These are phyloP conservation scores for Silene conica DNA, from an alignment of 148 eudicot genomes.

Conservation along the genomic window DNA sequence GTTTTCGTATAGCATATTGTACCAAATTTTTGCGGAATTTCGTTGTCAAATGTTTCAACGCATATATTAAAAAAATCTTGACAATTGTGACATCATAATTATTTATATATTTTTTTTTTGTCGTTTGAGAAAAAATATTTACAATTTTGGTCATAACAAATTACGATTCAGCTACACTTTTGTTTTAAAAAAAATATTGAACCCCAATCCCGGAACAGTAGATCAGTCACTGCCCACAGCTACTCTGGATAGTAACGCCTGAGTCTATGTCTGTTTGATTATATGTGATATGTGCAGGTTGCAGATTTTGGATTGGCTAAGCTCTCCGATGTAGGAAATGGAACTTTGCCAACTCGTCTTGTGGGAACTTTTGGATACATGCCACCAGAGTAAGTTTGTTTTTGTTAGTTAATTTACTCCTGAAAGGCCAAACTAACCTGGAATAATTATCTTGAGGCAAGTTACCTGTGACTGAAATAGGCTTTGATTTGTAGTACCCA, in stretches of 20 bases:
- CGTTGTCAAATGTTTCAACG: too few species aligned
- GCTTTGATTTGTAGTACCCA: not conserved
- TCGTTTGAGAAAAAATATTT: too few species aligned
- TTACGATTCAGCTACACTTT: too few species aligned
- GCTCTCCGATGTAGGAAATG: constrained; percentile 50
- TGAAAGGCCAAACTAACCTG: not conserved
- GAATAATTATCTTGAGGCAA: not conserved
- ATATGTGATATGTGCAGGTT: constrained; percentile 37
- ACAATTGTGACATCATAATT: too few species aligned
- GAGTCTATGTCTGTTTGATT: not conserved
- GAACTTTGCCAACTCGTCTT: constrained; percentile 46
- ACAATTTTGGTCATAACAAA: too few species aligned
- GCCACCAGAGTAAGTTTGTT: constrained; percentile 60
- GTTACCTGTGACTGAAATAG: not conserved
- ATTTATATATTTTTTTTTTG: too few species aligned
- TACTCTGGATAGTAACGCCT: not conserved
- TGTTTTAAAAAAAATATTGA: too few species aligned
- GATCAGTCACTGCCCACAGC: too few species aligned
- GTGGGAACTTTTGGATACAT: constrained; percentile 73
- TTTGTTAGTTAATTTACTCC: not conserved
- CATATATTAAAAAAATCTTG: too few species aligned
- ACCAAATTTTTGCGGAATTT: too few species aligned
- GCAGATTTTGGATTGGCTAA: constrained; percentile 79
- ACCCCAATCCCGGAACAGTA: too few species aligned
- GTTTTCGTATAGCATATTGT: too few species aligned